phyloP scores from a whole-genome alignment of 2,329 filamentous ascomycete species.

The Botrytis paeoniae region DNA sequence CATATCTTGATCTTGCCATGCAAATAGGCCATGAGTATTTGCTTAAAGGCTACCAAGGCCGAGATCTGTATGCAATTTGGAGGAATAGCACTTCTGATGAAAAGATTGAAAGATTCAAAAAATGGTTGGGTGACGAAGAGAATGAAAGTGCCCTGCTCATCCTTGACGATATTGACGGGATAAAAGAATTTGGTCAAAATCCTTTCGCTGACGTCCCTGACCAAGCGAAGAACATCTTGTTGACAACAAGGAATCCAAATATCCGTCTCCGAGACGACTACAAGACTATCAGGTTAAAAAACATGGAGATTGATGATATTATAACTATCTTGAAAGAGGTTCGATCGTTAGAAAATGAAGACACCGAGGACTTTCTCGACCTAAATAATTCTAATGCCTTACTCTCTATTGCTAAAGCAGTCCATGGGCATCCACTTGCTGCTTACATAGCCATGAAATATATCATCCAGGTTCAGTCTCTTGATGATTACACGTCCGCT shows the following conservation, averaged over 20 bases:
- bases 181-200: not conserved
- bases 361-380: not conserved
- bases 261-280: not conserved
- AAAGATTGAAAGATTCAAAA: not conserved
- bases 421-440: slow-evolving; percentile 1
- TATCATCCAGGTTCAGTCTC: not conserved
- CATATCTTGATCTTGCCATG: not conserved
- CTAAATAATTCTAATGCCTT: not conserved
- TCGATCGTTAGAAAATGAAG: not conserved
- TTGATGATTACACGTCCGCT: not conserved
- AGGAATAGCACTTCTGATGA: not conserved
- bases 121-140: not conserved
- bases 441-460: slow-evolving; percentile 10
- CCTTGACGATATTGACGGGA: not conserved
- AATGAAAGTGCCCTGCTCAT: slow-evolving; percentile 6
- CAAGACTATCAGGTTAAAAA: not conserved
- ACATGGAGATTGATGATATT: not conserved
- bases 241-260: not conserved
- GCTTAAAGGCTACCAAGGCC: not conserved
- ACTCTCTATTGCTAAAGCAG: not conserved
- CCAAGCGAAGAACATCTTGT: not conserved
- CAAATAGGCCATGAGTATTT: not conserved
- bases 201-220: too few species aligned
- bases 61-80: not conserved
- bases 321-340: not conserved